Evolutionary conservation across 352 stramenopile species (phyloP), one percentile per base, ranked within the genome.

Genomic region (Thalassiosira mediterranea): DNA sequence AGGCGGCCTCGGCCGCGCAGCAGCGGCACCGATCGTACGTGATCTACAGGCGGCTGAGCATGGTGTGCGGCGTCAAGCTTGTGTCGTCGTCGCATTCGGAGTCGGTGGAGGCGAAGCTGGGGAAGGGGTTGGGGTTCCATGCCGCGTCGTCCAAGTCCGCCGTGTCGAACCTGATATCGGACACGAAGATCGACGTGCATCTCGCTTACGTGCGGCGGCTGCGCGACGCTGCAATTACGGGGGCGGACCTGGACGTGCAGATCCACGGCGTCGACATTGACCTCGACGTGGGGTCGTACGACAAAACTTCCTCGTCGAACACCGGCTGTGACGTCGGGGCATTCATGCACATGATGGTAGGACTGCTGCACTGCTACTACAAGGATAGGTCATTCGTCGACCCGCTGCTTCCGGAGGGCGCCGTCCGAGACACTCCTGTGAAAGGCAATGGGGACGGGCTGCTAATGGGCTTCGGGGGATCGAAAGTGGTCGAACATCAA

Each of bases 361-460:
- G 81, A 19, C 37, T 90, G 1, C 60, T 86, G 44, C 83, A 87
- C 68, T 91, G 79, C 51, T 70, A 90, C 28, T 74, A 86, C 40
- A 93, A 90, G 62, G 80, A 90, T 66, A 52, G 82, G 25, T 79
- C 62, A 0, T 93, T 91, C 77, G 60, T 88, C 25, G 87, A 93
- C 86, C 87, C 87, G 10, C 67, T 93, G 17, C 58, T 77, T 42
- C 56, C 76, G 10, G 52, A 60, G 7, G 40, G 42, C 11, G n/a
- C 49, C 47, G 1, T 13, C 21, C 10, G 57, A 29, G 0, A 11
- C 5, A 40, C 17, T 21, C 17, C 4, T 49, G 58, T 54, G 13
- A 58, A 48, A 25, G 29, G 21, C 31, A 49, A 10, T 40, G 58
- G n/a, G 44, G 38, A 37, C 40, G 44, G 21, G 8, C n/a, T 65